phyloP scores from a whole-genome alignment of 2,329 filamentous ascomycete species.

The Aspergillus brunneoviolaceus region DNA sequence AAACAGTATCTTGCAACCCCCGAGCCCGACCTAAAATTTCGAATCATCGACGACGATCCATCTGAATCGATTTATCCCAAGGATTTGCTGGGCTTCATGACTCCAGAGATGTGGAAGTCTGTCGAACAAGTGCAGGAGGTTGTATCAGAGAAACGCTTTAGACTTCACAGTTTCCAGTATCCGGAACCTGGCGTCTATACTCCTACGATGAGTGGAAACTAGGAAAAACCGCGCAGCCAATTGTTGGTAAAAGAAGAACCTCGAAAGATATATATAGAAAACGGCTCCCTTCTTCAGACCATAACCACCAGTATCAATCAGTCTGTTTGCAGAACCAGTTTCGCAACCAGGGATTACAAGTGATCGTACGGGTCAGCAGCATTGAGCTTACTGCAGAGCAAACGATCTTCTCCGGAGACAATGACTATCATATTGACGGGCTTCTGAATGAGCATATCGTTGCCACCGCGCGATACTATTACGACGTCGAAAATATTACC shows the following conservation, averaged over 20 bases:
- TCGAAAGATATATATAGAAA: not conserved
- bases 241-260: not conserved
- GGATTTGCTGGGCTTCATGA: not conserved
- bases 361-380: slow-evolving; percentile 11
- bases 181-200: not conserved
- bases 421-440: slow-evolving; percentile 14
- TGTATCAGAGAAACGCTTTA: not conserved
- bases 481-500: too few relatives aligned
- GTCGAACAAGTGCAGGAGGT: not conserved
- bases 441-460: slow-evolving; percentile 6
- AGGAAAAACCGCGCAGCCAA: not conserved
- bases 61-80: not conserved
- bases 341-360: slow-evolving; percentile 15
- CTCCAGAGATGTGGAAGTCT: not conserved
- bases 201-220: not conserved
- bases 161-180: not conserved
- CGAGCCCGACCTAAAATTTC: not conserved
- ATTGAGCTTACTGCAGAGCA: slow-evolving; percentile 14
- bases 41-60: not conserved
- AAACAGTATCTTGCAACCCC: not conserved
- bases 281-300: not conserved
- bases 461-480: too few relatives aligned
- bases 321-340: slow-evolving; percentile 14
- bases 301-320: slow-evolving; percentile 13
- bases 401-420: slow-evolving; percentile 8